Base-by-base conservation (phyloP, 805 yeast genomes). In the Metschnikowia anglica region DNA sequence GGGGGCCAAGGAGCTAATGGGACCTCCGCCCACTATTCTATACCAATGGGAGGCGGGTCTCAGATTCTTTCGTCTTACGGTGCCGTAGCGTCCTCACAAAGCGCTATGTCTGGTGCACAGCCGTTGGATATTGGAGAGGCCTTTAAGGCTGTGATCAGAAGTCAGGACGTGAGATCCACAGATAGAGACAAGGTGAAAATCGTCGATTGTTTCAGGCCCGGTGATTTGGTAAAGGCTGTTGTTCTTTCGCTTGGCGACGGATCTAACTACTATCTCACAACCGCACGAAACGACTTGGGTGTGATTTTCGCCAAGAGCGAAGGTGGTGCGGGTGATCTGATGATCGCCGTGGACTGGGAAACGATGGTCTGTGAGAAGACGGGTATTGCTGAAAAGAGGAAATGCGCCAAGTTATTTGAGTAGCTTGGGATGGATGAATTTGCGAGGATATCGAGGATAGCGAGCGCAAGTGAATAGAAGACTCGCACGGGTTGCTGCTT, bases 291-390 rank as follows among this genome's bases (percentile, higher is more conserved):
- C 61, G 96, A 91, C 56, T 68, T 91, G 29, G 99, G 99, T 2
- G 99, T 93, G 3, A 83, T 93, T 1, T 86, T 90, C 62, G 97
- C 98, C 4, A 80, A 76, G 47, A 76, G 83, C 32, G 78, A 75
- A 48, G 83, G 82, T 13, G 80, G 81, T 3, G 70, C 75, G 9
- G 96, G 96, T 2, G 81, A 79, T 27, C 65, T 81, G 42, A 80
- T 93, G 88, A 84, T 82, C 54, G 95, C 99, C 2, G 65, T 88
- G 32, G 98, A 93, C 64, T 93, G 98, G 97, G 90, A 88, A 65
- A 85, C 88, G 10, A 93, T 95, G 98, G 74, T 84, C 24, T 80
- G 86, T 48, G 82, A 88, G 2, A 68, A 64, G 19, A 80, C 90
- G 2, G 97, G 97, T 1, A 76, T 74, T 8, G 63, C 79, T 10